Base-by-base conservation (phyloP, 257 asterid genomes). In the Euphrasia confusa region DNA sequence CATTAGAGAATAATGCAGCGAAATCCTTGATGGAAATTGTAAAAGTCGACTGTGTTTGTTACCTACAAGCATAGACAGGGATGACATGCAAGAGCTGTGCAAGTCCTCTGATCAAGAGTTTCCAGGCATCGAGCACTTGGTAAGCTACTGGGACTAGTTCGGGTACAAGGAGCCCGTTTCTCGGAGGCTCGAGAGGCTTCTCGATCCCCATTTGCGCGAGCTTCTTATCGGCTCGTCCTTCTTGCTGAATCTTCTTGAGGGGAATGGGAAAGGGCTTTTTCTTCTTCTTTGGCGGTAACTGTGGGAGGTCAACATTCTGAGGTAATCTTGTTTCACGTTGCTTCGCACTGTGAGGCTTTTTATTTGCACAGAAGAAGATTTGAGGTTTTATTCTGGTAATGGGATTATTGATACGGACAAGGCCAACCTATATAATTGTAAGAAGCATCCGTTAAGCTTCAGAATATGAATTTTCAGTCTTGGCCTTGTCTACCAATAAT, bases 51-150 rank as follows among this genome's bases (percentile, higher is more conserved):
- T 37, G 49, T 61, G 74, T 45, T 45, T 50, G 56, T 73, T 91
- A 93, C 96, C 99, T 81, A 78, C 99, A 89, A 79, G 96, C 99
- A 52, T 82, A 80, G 71, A 93, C 83, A 2, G 96, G 94, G 71
- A 93, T 68, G 32, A 78, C 65, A 21, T 84, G 86, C 73, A 86
- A 58, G 71, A 92, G 89, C 64, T 78, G 94, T 1, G 91, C 80
- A 63, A 89, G 75, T 77, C 99, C 97, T 69, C 71, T 76, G 48
- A 92, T 92, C 21, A 92, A 72, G 60, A 68, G 66, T 82, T 87
- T 92, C 97, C 96, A 92, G 58, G 94, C 85, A 67, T 78, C 87
- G 54, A 92, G 68, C 32, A 89, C 80, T 69, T 78, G 82, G 37
- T 89, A 77, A 64, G 97, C 96, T n/a, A 79, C 67, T 4, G 99